Evolutionary conservation across 352 stramenopile genomes (phyloP), one percentile per base, ranked within the genome.

Genomic region (Phytophthora tubulina): DNA sequence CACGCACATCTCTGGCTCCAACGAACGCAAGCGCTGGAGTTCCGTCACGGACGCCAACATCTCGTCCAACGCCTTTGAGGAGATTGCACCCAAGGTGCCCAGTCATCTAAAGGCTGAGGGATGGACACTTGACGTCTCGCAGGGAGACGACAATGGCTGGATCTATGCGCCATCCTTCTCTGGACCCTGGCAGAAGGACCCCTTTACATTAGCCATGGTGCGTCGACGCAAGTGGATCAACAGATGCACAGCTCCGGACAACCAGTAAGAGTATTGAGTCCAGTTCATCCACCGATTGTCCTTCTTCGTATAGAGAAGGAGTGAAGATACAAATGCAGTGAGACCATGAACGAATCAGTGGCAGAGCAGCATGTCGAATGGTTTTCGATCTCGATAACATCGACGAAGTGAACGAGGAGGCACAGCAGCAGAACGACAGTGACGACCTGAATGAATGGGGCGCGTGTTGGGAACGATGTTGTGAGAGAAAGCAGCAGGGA

Each of bases 191-290:
- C 87, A 95, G 71, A 91, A 90, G 57, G 75, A 83, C 49, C 65
- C 76, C 21, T 91, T 91, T 70, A 88, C 86, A 76, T 80, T 93
- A 71, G 85, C 85, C 8, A 91, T 89, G 72, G 88, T 93, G 53
- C 84, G 88, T 35, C 85, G 86, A 74, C 84, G 88, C 67, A 93
- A 91, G 82, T 96, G 88, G 88, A 78, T 94, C 67, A 93, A 95
- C 67, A 83, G 83, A 38, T 95, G 85, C 75, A 76, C 69, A 62
- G 69, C 73, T 38, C 51, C 45, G 6, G 67, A 55, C 50, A 72
- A 81, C 21, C 53, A 81, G 38, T 79, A 70, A 65, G 8, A 14
- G 27, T 14, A 6, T 52, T 41, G 55, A 14, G 61, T 13, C 27
- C 39, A n/a, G 11, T 72, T 45, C 14, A 58, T 48, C 11, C 35